Percentiles rank a stretch among this genome's conserved stretches.
Evolutionary conservation across 2,329 filamentous ascomycete genomes (phyloP).

Genomic region (Cordyceps sp.): DNA sequence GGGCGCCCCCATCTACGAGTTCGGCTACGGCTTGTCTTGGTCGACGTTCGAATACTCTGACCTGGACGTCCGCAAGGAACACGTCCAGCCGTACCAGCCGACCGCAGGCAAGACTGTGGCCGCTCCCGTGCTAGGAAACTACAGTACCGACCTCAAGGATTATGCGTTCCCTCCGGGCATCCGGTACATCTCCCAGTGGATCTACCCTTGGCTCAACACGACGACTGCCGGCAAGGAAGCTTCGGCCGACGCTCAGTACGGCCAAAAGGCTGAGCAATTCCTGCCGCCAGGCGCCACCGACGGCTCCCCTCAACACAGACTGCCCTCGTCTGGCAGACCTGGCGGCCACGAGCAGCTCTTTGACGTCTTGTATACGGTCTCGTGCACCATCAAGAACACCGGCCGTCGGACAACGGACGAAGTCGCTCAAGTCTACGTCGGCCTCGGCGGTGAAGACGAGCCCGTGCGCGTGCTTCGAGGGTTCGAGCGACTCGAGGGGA

Average conservation of each 20-base stretch:
- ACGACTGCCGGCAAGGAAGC: slow-evolving; percentile 37
- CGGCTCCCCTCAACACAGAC: slow-evolving; percentile 37
- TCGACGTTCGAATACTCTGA: slow-evolving; percentile 64
- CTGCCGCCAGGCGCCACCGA: slow-evolving; percentile 42
- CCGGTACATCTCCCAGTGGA: slow-evolving; percentile 33
- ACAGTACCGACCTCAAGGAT: slow-evolving; percentile 42
- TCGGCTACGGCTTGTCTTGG: slow-evolving; percentile 68
- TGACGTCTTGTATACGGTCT: slow-evolving; percentile 52
- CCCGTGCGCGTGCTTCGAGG: slow-evolving; percentile 51
- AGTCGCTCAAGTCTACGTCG: slow-evolving; percentile 63
- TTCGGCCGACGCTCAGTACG: slow-evolving; percentile 42
- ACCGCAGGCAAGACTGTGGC: slow-evolving; percentile 43
- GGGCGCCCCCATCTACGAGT: slow-evolving; percentile 56
- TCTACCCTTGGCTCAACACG: slow-evolving; percentile 61
- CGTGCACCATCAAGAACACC: slow-evolving; percentile 55
- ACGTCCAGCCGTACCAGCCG: slow-evolving; percentile 36
- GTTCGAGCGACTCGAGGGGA: slow-evolving; percentile 57
- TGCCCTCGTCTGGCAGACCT: slow-evolving; percentile 31
- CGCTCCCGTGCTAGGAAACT: slow-evolving; percentile 48
- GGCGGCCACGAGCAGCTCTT: slow-evolving; percentile 51
- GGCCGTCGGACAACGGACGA: slow-evolving; percentile 50
- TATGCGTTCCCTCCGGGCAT: slow-evolving; percentile 52
- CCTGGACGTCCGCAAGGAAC: slow-evolving; percentile 35
- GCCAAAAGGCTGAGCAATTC: slow-evolving; percentile 36
- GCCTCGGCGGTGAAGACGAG: slow-evolving; percentile 63